Conservation (phyloP, 441 rosid genomes). For the Omphalea diandra region DNA sequence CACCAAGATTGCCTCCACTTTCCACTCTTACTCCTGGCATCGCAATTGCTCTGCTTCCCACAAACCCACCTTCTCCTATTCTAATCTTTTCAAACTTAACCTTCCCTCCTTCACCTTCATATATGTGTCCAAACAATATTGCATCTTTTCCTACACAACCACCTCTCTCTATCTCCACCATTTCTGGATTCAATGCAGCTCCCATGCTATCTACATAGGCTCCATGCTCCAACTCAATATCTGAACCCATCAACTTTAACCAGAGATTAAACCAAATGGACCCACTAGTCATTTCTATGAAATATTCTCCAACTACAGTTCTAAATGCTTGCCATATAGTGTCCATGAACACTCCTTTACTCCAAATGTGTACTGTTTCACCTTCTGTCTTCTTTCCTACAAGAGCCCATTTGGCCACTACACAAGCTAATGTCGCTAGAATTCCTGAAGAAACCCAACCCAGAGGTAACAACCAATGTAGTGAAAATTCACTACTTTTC, state of each 20-base stretch:
- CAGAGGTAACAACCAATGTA: constrained; percentile 49
- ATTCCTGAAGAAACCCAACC: constrained; percentile 53
- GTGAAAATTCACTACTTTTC: constrained; percentile 26
- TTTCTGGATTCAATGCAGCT: constrained; percentile 62
- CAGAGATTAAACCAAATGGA: constrained; percentile 39
- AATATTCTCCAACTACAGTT: constrained; percentile 57
- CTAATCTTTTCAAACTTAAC: constrained; percentile 60
- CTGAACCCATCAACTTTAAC: constrained; percentile 64
- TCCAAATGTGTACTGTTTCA: constrained; percentile 50
- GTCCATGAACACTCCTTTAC: constrained; percentile 54
- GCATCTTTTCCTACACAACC: constrained; percentile 62
- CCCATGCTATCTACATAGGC: constrained; percentile 61
- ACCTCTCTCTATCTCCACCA: constrained; percentile 60
- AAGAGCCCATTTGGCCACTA: constrained; percentile 48
- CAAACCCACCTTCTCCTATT: constrained; percentile 49
- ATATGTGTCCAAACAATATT: constrained; percentile 60
- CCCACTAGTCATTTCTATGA: constrained; percentile 58
- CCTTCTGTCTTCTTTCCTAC: constrained; percentile 64
- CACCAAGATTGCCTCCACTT: constrained; percentile 45
- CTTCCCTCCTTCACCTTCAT: constrained; percentile 62
- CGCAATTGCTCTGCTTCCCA: constrained; percentile 58
- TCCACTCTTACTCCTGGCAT: constrained; percentile 71
- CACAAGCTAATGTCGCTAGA: constrained; percentile 43
- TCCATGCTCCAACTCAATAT: constrained; percentile 45
- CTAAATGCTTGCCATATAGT: constrained; percentile 63